Conservation (phyloP, 2,329 filamentous ascomycete genomes). For the Balansia obtecta region DNA sequence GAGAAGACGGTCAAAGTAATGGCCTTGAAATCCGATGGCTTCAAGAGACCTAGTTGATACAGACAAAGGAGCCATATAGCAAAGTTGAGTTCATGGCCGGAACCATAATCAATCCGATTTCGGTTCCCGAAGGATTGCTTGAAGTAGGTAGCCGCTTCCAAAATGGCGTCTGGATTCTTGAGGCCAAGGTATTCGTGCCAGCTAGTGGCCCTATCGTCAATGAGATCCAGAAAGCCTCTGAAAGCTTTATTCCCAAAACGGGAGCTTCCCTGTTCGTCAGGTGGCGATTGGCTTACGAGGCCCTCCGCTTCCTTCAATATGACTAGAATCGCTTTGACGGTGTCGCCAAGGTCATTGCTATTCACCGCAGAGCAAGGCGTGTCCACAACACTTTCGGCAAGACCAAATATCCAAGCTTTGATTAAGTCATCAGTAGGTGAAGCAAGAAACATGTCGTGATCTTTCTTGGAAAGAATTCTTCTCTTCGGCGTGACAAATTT, state of each 20-base stretch:
- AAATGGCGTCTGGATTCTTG: slow-evolving; percentile 36
- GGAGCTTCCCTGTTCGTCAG: slow-evolving; percentile 76
- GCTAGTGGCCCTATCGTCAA: slow-evolving; percentile 38
- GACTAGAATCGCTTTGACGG: slow-evolving; percentile 50
- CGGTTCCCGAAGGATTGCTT: slow-evolving; percentile 76
- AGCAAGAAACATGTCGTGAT: slow-evolving; percentile 69
- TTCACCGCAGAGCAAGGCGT: slow-evolving; percentile 49
- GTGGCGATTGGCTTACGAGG: slow-evolving; percentile 57
- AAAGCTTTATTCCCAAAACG: slow-evolving; percentile 94
- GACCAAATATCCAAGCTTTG: slow-evolving; percentile 71
- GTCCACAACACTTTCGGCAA: slow-evolving; percentile 70
- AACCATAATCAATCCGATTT: slow-evolving; percentile 87
- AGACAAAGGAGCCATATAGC: slow-evolving; percentile 93
- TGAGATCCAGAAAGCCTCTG: slow-evolving; percentile 62
- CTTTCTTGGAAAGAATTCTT: slow-evolving; percentile 67
- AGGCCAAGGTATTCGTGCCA: slow-evolving; percentile 57
- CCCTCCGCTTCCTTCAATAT: slow-evolving; percentile 59
- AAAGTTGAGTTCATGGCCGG: slow-evolving; percentile 95
- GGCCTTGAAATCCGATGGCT: slow-evolving; percentile 53
- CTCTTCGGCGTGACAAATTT: slow-evolving; percentile 56
- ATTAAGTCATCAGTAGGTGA: slow-evolving; percentile 69
- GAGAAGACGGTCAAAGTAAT: slow-evolving; percentile 69
- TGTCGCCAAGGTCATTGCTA: slow-evolving; percentile 44
- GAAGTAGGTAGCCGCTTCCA: slow-evolving; percentile 71
- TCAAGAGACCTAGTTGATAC: slow-evolving; percentile 60